Base-by-base conservation (phyloP, 108 stramenopile species). In the Nannochloropsis salina region DNA sequence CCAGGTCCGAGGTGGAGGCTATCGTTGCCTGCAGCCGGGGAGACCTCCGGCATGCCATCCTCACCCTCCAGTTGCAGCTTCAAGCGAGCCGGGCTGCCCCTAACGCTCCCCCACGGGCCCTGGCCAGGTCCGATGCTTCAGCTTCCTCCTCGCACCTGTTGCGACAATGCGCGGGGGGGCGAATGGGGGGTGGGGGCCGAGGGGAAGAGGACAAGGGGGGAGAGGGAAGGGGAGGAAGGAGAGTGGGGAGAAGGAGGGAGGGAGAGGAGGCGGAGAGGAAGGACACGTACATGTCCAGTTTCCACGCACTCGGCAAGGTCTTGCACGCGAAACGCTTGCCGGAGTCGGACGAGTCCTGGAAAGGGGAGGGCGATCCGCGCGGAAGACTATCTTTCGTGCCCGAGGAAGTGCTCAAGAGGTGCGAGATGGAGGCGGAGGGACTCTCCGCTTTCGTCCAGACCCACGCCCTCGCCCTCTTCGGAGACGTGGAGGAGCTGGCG, bases 361-460 rank as follows among this genome's bases (percentile, higher is more conserved):
- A 74, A n/a, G 61, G 61, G n/a, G 61, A n/a, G 61, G 20, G n/a
- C 20, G 61, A 74, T 4, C 20, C 61, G 61, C 15, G 61, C 20
- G 61, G 61, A 15, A 74, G 61, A 2, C 61, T 74, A n/a, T 15
- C 61, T n/a, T 74, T 74, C 61, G 61, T 74, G 15, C 61, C 61
- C 20, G 61, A 74, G 8, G 61, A 74, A 15, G 61, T 74, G 61
- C 61, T 74, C 3, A n/a, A n/a, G 6, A 74, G n/a, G 6, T 74
- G 61, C n/a, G 61, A 74, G 61, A 74, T 74, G 61, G 61, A 74
- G 61, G 61, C n/a, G 61, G 61, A 74, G 15, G 61, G 61, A n/a
- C 61, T 74, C 20, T 15, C 61, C 20, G n/a, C 61, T 15, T 74
- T 74, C 61, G n/a, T 74, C n/a, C 61, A 74, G 61, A n/a, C 61